Evolutionary conservation across 257 asterid species (phyloP).

Genomic region (Buddleja alternifolia): DNA sequence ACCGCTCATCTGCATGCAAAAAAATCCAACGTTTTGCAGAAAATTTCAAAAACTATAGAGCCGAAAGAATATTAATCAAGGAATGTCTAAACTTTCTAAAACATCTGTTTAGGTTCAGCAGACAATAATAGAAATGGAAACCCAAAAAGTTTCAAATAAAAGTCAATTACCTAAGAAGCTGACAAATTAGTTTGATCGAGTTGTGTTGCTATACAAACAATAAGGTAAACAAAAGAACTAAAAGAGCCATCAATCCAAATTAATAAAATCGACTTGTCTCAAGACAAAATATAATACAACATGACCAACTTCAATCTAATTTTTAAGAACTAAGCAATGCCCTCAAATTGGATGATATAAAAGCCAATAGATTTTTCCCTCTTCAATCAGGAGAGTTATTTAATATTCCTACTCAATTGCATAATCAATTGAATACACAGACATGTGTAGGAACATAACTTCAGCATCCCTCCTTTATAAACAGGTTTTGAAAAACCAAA

Average conservation of each 20-base stretch:
- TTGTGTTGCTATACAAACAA: background rate
- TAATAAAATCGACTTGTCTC: background rate
- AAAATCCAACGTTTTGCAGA: conserved; percentile 14
- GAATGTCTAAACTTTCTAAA: conserved; percentile 13
- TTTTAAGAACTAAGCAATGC: too few species aligned
- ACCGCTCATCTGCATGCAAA: conserved; percentile 81
- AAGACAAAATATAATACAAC: background rate
- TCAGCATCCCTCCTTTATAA: background rate
- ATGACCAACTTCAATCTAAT: background rate
- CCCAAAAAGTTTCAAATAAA: background rate
- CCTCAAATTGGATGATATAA: background rate
- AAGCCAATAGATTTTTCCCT: background rate
- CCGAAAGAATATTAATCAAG: conserved; percentile 2
- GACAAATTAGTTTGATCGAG: background rate
- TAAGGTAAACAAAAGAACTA: background rate
- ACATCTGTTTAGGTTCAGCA: background rate
- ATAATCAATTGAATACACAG: background rate
- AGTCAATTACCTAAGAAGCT: background rate
- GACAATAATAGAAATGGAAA: conserved; percentile 1
- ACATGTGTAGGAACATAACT: background rate
- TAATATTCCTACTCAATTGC: background rate
- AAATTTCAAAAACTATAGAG: conserved; percentile 19
- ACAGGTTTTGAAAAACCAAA: conserved; percentile 1
- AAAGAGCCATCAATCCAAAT: conserved; percentile 10
- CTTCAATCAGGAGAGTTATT: background rate